Percentiles rank a stretch among this genome's conserved stretches.
Evolutionary conservation across 441 rosid species (phyloP).

Genomic region (Erysimum cheiri): DNA sequence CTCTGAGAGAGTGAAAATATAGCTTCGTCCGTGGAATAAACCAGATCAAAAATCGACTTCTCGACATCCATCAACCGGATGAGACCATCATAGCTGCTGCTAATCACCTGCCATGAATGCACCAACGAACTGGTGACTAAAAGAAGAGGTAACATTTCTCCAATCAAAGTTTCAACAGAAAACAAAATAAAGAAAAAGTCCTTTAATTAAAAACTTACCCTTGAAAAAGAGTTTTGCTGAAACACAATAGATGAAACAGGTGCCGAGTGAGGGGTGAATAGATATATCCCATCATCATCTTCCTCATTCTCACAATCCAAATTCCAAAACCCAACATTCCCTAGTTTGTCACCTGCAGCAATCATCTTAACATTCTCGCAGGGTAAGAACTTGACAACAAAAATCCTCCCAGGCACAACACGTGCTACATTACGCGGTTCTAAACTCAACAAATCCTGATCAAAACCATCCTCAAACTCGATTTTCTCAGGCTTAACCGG

Average conservation of each 20-base stretch:
- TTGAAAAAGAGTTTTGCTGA: slow-evolving; percentile 61
- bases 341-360: slow-evolving; percentile 70
- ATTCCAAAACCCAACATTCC: slow-evolving; percentile 82
- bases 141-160: background rate
- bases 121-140: background rate
- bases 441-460: slow-evolving; percentile 56
- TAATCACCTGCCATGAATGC: slow-evolving; percentile 56
- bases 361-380: slow-evolving; percentile 58
- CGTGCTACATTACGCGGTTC: slow-evolving; percentile 67
- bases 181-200: background rate
- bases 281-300: slow-evolving; percentile 58
- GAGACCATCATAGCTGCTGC: slow-evolving; percentile 73
- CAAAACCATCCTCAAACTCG: slow-evolving; percentile 47
- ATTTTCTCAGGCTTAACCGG: slow-evolving; percentile 44
- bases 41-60: slow-evolving; percentile 69
- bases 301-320: slow-evolving; percentile 49
- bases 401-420: slow-evolving; percentile 64
- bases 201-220: slow-evolving; percentile 49
- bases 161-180: slow-evolving; percentile 1
- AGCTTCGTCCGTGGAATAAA: slow-evolving; percentile 55
- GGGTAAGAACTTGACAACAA: slow-evolving; percentile 66
- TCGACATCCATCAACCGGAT: slow-evolving; percentile 75
- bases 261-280: slow-evolving; percentile 60
- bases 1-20: slow-evolving; percentile 68
- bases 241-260: slow-evolving; percentile 69